A percentile compares a stretch with the other conserved stretches of the same genome.
These are phyloP conservation scores for Avena sativa DNA, from an alignment of 176 grass and related monocot genomes.

Conservation along the genomic window DNA sequence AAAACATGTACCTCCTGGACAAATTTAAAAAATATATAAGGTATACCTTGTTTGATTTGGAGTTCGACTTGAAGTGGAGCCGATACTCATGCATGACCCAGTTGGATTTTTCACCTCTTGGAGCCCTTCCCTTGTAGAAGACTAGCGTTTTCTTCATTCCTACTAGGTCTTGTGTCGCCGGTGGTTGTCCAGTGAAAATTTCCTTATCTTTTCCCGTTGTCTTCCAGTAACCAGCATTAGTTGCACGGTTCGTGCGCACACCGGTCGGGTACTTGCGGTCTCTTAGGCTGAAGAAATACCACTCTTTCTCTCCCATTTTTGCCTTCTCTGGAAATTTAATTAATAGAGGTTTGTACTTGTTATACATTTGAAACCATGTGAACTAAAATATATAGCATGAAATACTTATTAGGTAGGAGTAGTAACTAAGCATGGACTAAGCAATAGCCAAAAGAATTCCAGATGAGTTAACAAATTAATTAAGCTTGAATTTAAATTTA, in stretches of 20 bases:
- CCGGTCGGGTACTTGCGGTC: conserved; percentile 89
- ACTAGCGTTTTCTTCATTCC: conserved; percentile 96
- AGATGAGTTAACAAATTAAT: not conserved
- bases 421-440: not conserved
- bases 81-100: conserved; percentile 97
- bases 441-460: not conserved
- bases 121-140: conserved; percentile 95
- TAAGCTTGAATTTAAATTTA: not conserved
- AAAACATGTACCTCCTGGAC: not conserved
- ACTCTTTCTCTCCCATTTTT: conserved; percentile 91
- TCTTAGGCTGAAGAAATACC: conserved; percentile 87
- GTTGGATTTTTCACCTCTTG: conserved; percentile 83
- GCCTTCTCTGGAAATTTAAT: conserved; percentile 60
- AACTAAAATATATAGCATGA: not conserved
- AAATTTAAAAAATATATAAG: not conserved
- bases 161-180: conserved; percentile 39
- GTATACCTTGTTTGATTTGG: conserved; percentile 78
- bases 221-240: conserved; percentile 84
- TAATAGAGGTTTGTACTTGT: not conserved
- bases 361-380: not conserved
- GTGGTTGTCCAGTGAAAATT: conserved; percentile 56
- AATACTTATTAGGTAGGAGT: not conserved
- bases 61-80: conserved; percentile 50
- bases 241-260: conserved; percentile 81
- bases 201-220: conserved; percentile 87